Evolutionary conservation across 2,329 filamentous ascomycete species (phyloP).

Genomic region (Fusarium avenaceum): DNA sequence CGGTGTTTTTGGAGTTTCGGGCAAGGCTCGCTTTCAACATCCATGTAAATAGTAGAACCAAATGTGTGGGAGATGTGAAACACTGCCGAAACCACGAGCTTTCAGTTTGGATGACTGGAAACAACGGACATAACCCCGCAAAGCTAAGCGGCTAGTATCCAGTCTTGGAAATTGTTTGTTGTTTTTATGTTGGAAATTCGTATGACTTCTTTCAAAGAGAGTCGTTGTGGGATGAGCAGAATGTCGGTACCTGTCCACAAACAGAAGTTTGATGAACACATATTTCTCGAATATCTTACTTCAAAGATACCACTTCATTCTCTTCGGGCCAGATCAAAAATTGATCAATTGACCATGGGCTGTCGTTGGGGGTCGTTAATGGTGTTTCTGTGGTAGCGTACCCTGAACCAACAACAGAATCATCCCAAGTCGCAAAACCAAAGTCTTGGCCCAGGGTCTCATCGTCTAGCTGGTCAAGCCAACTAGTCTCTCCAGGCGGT

Average conservation of each 20-base stretch:
- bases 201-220: background rate
- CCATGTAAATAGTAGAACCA: slow-evolving; percentile 37
- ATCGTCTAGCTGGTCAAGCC: slow-evolving; percentile 30
- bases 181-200: background rate
- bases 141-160: background rate
- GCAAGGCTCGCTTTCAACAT: slow-evolving; percentile 36
- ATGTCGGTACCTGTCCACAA: background rate
- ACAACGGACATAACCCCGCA: slow-evolving; percentile 1
- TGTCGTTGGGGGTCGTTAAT: slow-evolving; percentile 23
- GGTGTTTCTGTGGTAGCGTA: slow-evolving; percentile 22
- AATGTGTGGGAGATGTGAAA: slow-evolving; percentile 42
- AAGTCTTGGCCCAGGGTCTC: slow-evolving; percentile 20
- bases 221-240: background rate
- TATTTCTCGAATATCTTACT: background rate
- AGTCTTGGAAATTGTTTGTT: background rate
- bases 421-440: slow-evolving; percentile 40
- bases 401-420: slow-evolving; percentile 15
- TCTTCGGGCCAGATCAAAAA: slow-evolving; percentile 44
- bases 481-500: slow-evolving; percentile 14
- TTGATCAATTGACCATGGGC: slow-evolving; percentile 45
- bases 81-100: slow-evolving; percentile 42
- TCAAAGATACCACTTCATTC: background rate
- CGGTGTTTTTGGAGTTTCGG: slow-evolving; percentile 38
- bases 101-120: slow-evolving; percentile 28
- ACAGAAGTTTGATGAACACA: background rate